Evolutionary conservation across 2,329 filamentous ascomycete species (phyloP).

Genomic region (Grosmannia serpens): DNA sequence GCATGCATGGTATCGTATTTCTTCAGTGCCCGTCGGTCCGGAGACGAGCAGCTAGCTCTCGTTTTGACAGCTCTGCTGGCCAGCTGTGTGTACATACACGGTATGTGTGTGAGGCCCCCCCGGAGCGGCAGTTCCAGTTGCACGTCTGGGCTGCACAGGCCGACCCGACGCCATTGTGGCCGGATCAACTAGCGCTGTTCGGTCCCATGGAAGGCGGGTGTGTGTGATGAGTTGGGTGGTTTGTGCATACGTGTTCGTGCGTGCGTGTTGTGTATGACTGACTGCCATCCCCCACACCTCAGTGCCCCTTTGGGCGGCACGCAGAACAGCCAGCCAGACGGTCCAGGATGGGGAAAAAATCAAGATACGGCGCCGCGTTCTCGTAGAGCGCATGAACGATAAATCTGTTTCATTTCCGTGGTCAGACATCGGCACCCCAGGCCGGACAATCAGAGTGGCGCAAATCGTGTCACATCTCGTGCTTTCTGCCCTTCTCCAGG

Average conservation of each 20-base stretch:
- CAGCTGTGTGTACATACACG: not conserved
- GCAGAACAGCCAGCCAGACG: not conserved
- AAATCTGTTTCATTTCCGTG: not conserved
- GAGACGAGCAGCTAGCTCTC: not conserved
- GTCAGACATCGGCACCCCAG: not conserved
- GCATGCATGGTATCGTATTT: not conserved
- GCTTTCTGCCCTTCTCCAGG: not conserved
- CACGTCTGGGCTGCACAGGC: too few species aligned
- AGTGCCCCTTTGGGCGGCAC: not conserved
- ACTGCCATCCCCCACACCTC: not conserved
- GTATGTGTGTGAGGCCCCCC: not conserved
- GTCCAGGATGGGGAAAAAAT: not conserved
- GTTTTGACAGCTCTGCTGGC: not conserved
- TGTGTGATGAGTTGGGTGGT: not conserved
- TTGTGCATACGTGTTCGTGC: not conserved
- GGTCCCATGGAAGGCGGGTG: not conserved
- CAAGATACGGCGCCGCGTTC: not conserved
- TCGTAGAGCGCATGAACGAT: not conserved
- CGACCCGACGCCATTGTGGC: not conserved
- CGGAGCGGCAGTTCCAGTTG: not conserved
- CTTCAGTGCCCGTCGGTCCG: not conserved
- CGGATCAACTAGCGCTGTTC: not conserved
- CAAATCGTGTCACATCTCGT: not conserved
- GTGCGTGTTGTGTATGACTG: not conserved
- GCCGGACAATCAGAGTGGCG: not conserved